Percentiles rank a stretch among this genome's conserved stretches.
Evolutionary conservation across 2,329 filamentous ascomycete genomes (phyloP).

Genomic region (Didymella pomorum): DNA sequence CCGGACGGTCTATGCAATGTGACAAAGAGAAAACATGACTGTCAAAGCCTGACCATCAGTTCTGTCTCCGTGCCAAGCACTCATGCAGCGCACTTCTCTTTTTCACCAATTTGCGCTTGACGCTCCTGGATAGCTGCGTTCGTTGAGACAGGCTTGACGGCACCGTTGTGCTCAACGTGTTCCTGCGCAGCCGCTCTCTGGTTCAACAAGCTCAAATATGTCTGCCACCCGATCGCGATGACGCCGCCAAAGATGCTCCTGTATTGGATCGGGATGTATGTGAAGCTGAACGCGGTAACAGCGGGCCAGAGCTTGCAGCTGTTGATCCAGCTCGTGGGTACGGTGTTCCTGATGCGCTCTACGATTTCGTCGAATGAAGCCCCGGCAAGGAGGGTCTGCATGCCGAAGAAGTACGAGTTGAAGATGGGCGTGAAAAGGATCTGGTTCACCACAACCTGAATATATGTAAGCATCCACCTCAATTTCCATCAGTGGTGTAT

Average conservation of each 20-base stretch:
- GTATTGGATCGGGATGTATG: slow-evolving; percentile 81
- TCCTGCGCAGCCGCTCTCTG: slow-evolving; percentile 71
- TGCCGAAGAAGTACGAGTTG: slow-evolving; percentile 62
- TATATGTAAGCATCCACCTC: slow-evolving; percentile 8
- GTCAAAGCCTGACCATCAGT: not conserved
- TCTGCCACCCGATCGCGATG: slow-evolving; percentile 90
- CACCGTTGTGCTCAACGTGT: slow-evolving; percentile 29
- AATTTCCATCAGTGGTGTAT: not conserved
- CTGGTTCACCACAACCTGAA: slow-evolving; percentile 76
- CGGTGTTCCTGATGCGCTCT: slow-evolving; percentile 75
- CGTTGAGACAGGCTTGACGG: not conserved
- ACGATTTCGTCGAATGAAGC: slow-evolving; percentile 69
- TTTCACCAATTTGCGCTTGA: slow-evolving; percentile 10
- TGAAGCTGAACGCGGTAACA: slow-evolving; percentile 85
- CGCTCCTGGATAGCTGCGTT: slow-evolving; percentile 1
- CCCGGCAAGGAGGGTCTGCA: slow-evolving; percentile 63
- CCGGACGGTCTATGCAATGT: slow-evolving; percentile 8
- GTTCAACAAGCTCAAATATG: slow-evolving; percentile 84
- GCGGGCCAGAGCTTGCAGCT: slow-evolving; percentile 88
- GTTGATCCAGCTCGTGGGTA: slow-evolving; percentile 79
- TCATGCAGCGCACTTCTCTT: slow-evolving; percentile 30
- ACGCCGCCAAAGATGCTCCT: slow-evolving; percentile 78
- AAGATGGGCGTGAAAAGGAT: slow-evolving; percentile 75
- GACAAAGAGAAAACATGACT: slow-evolving; percentile 21
- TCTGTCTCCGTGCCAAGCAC: not conserved